Base-by-base conservation (phyloP, 495 filamentous ascomycete species). In the Daldinia childiae region DNA sequence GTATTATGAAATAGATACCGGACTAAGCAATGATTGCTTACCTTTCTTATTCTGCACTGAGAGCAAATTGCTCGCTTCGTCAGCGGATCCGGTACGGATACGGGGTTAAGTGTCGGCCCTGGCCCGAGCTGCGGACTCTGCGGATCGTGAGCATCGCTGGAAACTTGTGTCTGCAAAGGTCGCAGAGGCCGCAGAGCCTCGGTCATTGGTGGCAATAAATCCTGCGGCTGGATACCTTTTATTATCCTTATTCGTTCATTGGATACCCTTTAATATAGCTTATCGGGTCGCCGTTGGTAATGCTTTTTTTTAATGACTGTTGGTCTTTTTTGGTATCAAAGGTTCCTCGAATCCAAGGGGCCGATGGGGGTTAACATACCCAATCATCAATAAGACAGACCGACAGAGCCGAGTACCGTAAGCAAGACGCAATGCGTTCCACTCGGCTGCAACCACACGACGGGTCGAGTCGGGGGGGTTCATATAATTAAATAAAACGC, bases 11-110 rank as follows among this genome's bases (percentile, higher is more conserved):
- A 43, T 21, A 6, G 41, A n/a, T 43, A 8, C n/a, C 7, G n/a
- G 6, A 19, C 26, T 32, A 5, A 6, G 55, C 15, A 58, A 14
- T 34, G 15, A 58, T 41, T 38, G 4, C 62, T 57, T 34, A 76
- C 74, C 52, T 76, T 76, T 27, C 74, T 69, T 30, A 74, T 68
- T 15, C 74, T 68, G 15, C 74, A 74, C 32, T 76, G 74, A 12
- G 71, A 71, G 21, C 74, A 76, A 11, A 73, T 71, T 9, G 67
- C 71, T n/a, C 71, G 74, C 48, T 71, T 76, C 34, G 50, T 61
- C 64, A 64, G 30, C 21, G 61, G 38, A 24, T 64, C 57, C n/a
- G 64, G 9, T 32, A 32, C 38, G 24, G 68, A 45, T 68, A 66
- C 41, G 17, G 71, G 43, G 48, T 21, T 54, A 54, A 62, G 17